Percentiles rank a stretch among this genome's conserved stretches.
Evolutionary conservation across 129 eudicot genomes (phyloP).

Genomic region (Scalesia atractyloides): DNA sequence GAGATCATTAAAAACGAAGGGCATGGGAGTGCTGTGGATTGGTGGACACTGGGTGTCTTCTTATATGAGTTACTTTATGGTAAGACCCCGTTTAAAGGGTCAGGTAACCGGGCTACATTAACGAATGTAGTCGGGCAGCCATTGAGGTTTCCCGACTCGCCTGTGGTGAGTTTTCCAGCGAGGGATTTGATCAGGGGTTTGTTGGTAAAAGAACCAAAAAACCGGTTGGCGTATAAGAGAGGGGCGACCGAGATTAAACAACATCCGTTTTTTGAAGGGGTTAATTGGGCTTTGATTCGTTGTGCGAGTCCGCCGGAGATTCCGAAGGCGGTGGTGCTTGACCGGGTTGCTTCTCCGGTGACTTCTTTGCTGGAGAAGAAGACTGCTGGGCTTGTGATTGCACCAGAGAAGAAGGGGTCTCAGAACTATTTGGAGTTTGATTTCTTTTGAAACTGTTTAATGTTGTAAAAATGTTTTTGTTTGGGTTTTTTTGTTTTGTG

Average conservation of each 20-base stretch:
- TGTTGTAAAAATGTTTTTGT: slow-evolving; percentile 16
- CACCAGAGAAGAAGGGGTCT: slow-evolving; percentile 57
- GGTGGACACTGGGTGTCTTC: slow-evolving; percentile 96
- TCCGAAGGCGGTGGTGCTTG: slow-evolving; percentile 69
- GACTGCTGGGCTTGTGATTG: slow-evolving; percentile 31
- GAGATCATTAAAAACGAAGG: slow-evolving; percentile 96
- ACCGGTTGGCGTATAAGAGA: slow-evolving; percentile 70
- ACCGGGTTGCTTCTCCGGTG: slow-evolving; percentile 43
- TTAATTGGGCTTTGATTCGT: slow-evolving; percentile 92
- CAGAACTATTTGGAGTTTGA: slow-evolving; percentile 84
- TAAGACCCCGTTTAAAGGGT: slow-evolving; percentile 90
- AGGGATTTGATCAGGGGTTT: slow-evolving; percentile 83
- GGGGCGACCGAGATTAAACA: slow-evolving; percentile 96
- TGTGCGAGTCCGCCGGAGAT: slow-evolving; percentile 94
- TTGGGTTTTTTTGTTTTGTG: slow-evolving; percentile 20
- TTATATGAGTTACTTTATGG: slow-evolving; percentile 76
- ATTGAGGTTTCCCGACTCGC: slow-evolving; percentile 78
- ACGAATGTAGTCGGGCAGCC: slow-evolving; percentile 91
- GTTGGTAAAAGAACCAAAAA: slow-evolving; percentile 86
- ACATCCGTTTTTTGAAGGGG: slow-evolving; percentile 92
- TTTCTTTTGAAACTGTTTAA: slow-evolving; percentile 53
- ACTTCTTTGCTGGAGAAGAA: slow-evolving; percentile 47
- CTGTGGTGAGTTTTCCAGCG: slow-evolving; percentile 76
- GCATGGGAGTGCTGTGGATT: slow-evolving; percentile 93
- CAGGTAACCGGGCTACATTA: slow-evolving; percentile 75